Evolutionary conservation across 495 filamentous ascomycete genomes (phyloP), one percentile per base, ranked within the genome.

Genomic region (Annulohypoxylon maeteangense): DNA sequence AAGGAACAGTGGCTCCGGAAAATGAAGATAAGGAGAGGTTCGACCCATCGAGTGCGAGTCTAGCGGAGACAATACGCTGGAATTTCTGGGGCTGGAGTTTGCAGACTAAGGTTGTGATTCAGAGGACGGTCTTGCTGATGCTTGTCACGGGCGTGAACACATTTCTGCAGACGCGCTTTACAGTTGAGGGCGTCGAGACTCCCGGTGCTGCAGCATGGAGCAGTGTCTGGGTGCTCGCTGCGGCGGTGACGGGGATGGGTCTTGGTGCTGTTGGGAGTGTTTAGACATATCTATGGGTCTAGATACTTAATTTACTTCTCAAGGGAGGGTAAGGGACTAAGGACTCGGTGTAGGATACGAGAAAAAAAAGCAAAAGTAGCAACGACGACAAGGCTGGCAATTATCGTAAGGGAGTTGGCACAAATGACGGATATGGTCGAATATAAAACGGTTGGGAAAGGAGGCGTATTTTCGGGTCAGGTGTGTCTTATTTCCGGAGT

Each of bases 201-300:
- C 75, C 81, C 6, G 93, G 93, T 25, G 90, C 92, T 0, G 80
- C 79, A 10, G 89, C 85, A 0, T 97, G 91, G 84, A 89, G 91
- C 2, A 80, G 81, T 11, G 81, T 94, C 12, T 97, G 92, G 92
- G 87, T 86, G 44, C 62, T 85, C 12, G 90, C 90, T 0, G 85
- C 86, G 0, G 67, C 86, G 62, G 71, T 88, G 36, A 87, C 88
- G 3, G 90, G 91, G 1, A 70, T 83, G 12, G 83, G 79, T 50
- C 87, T 91, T 48, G 80, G 80, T 27, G 78, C 81, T 79, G 83
- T 75, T 87, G 88, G 89, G 78, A 59, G 71, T 40, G 71, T 58
- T n/a, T 91, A 48, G 20, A 12, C 45, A 23, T 12, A 22, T n/a
- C 5, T 10, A 20, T 22, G 42, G 7, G 6, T 44, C 12, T 32